Percentiles rank a stretch among this genome's conserved stretches.
Conservation (phyloP, 176 grass and related monocot genomes). For the Aegilops longissima region DNA sequence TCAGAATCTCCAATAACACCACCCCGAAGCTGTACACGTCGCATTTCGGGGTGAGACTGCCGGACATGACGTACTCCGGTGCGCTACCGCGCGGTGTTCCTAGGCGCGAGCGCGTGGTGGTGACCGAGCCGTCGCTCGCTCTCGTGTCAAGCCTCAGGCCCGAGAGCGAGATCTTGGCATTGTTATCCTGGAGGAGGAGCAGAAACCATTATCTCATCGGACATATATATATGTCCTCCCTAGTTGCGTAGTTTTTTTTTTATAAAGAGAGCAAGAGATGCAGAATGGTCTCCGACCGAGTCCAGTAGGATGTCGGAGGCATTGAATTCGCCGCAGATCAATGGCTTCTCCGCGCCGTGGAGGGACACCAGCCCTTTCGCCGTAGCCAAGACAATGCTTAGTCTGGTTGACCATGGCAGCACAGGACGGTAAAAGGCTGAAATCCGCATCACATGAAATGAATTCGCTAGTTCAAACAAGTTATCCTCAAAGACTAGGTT, state of each 20-base stretch:
- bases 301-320: neutral
- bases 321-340: neutral
- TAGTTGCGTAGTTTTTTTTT: no score
- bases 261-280: no score
- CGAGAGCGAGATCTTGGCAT: neutral
- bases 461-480: neutral
- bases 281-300: neutral
- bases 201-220: neutral
- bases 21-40: constrained; percentile 76
- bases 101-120: no score
- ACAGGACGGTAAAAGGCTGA: neutral
- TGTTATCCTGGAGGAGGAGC: neutral
- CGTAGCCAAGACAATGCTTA: neutral
- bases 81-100: no score
- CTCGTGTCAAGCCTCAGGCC: neutral
- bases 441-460: neutral
- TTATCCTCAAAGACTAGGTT: no score
- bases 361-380: neutral
- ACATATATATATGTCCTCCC: no score
- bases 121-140: neutral
- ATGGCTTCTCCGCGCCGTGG: neutral
- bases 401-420: neutral
- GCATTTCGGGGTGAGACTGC: neutral
- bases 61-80: no score
- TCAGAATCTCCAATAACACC: constrained; percentile 64